phyloP scores from a whole-genome alignment of 257 asterid species.

The Echites panduratus region DNA sequence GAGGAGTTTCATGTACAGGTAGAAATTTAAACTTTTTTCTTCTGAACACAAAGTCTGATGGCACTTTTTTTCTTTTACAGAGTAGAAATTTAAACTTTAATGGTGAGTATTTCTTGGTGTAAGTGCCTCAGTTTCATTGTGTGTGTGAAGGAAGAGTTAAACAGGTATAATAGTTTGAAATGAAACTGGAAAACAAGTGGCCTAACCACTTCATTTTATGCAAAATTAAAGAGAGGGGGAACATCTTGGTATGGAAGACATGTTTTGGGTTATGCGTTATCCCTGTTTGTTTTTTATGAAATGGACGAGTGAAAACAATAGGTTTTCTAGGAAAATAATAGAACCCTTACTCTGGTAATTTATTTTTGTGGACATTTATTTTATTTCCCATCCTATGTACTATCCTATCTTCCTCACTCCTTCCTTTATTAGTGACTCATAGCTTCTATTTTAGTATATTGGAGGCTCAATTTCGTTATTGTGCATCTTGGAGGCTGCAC shows the following conservation, averaged over 20 bases:
- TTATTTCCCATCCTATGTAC: background rate
- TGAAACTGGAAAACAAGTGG: background rate
- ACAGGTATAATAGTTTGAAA: background rate
- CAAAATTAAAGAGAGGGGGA: background rate
- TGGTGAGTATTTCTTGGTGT: background rate
- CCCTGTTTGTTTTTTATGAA: background rate
- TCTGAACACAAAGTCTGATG: conserved; percentile 1
- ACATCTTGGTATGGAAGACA: background rate
- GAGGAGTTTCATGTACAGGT: conserved; percentile 97
- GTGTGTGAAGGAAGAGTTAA: background rate
- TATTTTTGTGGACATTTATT: background rate
- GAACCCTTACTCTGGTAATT: background rate
- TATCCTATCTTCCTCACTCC: background rate
- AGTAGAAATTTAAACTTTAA: background rate
- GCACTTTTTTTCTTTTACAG: background rate
- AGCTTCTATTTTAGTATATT: background rate
- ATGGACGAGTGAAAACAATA: background rate
- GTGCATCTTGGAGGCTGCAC: background rate
- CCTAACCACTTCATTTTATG: background rate
- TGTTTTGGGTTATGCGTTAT: background rate
- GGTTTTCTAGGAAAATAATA: background rate
- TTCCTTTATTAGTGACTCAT: background rate
- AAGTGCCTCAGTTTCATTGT: background rate
- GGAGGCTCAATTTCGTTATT: background rate
- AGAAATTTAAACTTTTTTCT: conserved; percentile 21